Evolutionary conservation across 176 grass and related monocot species (phyloP), one percentile per base, ranked within the genome.

Genomic region (Puya raimondii): DNA sequence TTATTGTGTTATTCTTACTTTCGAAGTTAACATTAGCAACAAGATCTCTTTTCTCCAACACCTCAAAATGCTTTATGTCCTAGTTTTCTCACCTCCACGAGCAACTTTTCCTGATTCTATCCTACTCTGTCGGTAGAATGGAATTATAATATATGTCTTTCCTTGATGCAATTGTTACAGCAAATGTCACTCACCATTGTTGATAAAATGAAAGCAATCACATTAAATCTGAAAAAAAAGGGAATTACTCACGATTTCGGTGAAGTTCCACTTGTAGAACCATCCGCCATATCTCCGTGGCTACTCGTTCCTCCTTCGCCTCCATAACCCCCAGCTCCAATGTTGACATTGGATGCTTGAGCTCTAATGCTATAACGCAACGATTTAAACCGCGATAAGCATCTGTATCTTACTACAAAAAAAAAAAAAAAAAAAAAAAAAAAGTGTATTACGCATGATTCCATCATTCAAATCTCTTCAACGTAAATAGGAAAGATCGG

Each of bases 271-370:
- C 73, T 70, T 52, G 63, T 63, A 75, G 93, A 83, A 49, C 47
- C 67, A 81, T 81, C 65, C 63, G 80, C 27, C 53, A 50, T 70
- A 59, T 85, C 79, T 9, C 76, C 65, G 66, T 26, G 70, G 64
- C 54, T 71, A 17, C 29, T 14, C 14, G 18, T 75, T 67, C 61
- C 70, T 84, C 69, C 79, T 53, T 74, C 73, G 51, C 77, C 86
- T 20, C 80, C 86, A 75, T 85, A 97, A 64, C 68, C 79, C 51
- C 77, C 89, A 77, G 86, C 71, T 83, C 86, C 94, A 65, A 90
- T 63, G 70, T 84, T 80, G 20, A 70, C 58, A 65, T 77, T 85
- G 21, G 94, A 97, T 73, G 83, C 68, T 54, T 88, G 86, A 23
- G 79, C 89, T 81, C 77, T 88, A n/a, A 85, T 66, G 51, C 51